Evolutionary conservation across 768 basidiomycete species (phyloP).

Genomic region (Filobasidium wieringae): DNA sequence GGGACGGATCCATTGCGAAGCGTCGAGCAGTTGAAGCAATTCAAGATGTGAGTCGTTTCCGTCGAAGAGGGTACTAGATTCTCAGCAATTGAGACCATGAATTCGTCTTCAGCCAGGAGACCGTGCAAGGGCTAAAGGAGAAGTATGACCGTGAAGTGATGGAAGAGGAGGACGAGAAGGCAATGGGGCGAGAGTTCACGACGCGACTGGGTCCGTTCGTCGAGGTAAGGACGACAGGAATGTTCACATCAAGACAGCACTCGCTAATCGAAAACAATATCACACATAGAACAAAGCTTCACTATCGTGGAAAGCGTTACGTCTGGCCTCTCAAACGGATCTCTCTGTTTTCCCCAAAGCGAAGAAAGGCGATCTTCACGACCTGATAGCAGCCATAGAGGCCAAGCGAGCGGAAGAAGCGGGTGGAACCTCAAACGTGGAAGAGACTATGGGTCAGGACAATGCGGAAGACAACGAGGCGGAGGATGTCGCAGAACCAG

Average conservation of each 20-base stretch:
- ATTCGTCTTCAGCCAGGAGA: too few species aligned
- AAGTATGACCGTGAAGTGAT: background rate
- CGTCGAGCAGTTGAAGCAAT: constrained; percentile 12
- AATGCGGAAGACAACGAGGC: background rate
- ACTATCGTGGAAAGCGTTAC: constrained; percentile 1
- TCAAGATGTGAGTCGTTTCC: constrained; percentile 5
- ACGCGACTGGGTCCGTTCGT: background rate
- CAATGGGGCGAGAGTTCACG: background rate
- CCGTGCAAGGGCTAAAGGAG: background rate
- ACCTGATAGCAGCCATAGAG: background rate
- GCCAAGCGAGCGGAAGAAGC: background rate
- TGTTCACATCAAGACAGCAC: too few species aligned
- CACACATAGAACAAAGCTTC: constrained; percentile 3
- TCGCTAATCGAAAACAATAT: too few species aligned
- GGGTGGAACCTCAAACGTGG: background rate
- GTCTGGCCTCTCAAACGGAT: background rate
- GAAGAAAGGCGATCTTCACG: background rate
- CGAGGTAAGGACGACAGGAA: constrained; percentile 4
- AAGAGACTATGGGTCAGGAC: background rate
- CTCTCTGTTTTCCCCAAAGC: background rate
- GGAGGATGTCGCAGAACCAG: background rate
- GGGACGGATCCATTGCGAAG: constrained; percentile 4
- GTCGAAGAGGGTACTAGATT: too few species aligned
- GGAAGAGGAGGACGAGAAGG: constrained; percentile 2
- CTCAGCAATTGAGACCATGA: too few species aligned